A percentile compares a stretch with the other conserved stretches of the same genome.
These are phyloP conservation scores for Pleurotus cornucopiae DNA, from an alignment of 768 basidiomycete species.

Conservation along the genomic window DNA sequence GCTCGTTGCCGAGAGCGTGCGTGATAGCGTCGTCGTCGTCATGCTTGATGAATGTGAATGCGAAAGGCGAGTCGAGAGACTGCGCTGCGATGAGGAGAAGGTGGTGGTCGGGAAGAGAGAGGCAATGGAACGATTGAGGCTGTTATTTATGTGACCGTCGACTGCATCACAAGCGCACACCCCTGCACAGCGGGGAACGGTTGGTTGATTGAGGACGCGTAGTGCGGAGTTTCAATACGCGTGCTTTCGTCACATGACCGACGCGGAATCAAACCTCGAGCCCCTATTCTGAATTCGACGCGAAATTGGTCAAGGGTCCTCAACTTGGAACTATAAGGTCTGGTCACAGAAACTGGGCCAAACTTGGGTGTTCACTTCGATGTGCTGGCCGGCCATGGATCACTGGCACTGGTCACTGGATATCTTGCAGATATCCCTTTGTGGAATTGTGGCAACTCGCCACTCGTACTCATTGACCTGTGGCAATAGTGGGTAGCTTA, in stretches of 20 bases:
- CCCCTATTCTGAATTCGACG: too few relatives aligned
- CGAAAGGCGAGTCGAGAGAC: too few relatives aligned
- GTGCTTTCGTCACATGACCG: background rate
- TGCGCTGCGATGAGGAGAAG: background rate
- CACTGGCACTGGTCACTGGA: too few relatives aligned
- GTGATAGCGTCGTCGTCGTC: background rate
- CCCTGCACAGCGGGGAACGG: background rate
- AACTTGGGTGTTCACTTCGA: too few relatives aligned
- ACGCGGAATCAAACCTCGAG: background rate
- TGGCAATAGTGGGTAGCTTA: too few relatives aligned
- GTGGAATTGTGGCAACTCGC: too few relatives aligned
- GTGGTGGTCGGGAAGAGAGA: background rate
- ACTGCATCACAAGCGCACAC: background rate
- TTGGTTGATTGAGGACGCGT: background rate
- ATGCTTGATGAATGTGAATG: background rate
- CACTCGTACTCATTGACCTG: too few relatives aligned
- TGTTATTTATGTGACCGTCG: background rate
- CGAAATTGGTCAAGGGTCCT: too few relatives aligned
- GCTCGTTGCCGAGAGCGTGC: slow-evolving; percentile 6
- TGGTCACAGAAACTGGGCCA: too few relatives aligned
- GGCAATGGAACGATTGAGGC: background rate
- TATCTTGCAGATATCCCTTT: too few relatives aligned
- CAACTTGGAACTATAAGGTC: too few relatives aligned
- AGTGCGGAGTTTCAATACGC: background rate
- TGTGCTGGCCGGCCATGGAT: too few relatives aligned